Conservation (phyloP, 164 flowering plant species). For the Berberis vulgaris region DNA sequence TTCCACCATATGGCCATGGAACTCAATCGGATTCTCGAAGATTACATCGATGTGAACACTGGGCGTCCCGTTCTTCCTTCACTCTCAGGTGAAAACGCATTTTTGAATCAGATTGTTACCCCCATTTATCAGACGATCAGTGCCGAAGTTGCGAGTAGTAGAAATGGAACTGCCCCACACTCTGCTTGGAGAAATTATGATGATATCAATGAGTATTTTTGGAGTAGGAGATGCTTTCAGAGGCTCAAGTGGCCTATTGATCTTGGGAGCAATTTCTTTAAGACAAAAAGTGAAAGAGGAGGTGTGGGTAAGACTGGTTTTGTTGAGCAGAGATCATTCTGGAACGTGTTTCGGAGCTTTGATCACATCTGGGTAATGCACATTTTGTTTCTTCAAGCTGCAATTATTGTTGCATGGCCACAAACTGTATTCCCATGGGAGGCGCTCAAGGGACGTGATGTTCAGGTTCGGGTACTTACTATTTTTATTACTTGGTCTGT, state of each 20-base stretch:
- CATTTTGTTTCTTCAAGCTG: slow-evolving; percentile 66
- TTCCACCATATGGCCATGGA: slow-evolving; percentile 82
- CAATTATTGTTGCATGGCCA: slow-evolving; percentile 68
- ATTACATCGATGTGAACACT: slow-evolving; percentile 53
- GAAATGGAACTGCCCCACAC: slow-evolving; percentile 78
- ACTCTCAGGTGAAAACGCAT: slow-evolving; percentile 42
- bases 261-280: slow-evolving; percentile 37
- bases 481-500: slow-evolving; percentile 82
- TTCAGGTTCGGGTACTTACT: slow-evolving; percentile 61
- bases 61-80: slow-evolving; percentile 45
- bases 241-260: slow-evolving; percentile 75
- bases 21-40: slow-evolving; percentile 55
- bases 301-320: slow-evolving; percentile 85
- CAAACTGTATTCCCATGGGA: slow-evolving; percentile 47
- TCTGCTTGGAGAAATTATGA: slow-evolving; percentile 96
- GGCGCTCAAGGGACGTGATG: slow-evolving; percentile 39
- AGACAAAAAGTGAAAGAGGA: slow-evolving; percentile 12
- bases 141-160: slow-evolving; percentile 55
- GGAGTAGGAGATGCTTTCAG: slow-evolving; percentile 68
- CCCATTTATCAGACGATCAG: slow-evolving; percentile 57
- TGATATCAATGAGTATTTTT: slow-evolving; percentile 89
- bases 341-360: slow-evolving; percentile 91
- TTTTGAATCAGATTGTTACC: slow-evolving; percentile 41
- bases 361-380: slow-evolving; percentile 84
- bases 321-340: slow-evolving; percentile 91